Evolutionary conservation across 2,329 filamentous ascomycete genomes (phyloP), one percentile per base, ranked within the genome.

Genomic region (Macroventuria anomochaeta): DNA sequence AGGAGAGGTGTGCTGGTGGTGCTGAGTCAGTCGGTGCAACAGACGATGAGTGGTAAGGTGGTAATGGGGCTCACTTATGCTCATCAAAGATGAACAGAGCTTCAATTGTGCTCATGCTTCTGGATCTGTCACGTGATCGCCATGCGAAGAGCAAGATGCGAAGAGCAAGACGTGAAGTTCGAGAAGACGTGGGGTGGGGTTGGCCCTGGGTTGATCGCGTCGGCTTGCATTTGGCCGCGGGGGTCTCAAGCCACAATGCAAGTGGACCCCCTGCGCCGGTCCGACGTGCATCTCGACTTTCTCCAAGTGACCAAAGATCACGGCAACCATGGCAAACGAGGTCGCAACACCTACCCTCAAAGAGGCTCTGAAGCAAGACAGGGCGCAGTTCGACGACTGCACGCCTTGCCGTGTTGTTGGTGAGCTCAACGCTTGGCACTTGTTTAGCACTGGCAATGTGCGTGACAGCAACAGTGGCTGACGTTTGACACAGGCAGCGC

Each of bases 61-160:
- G n/a, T 11, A 3, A 7, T 13, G n/a, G 10, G 11, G 23, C 64
- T 83, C 80, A 96, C 93, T 93, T 91, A 78, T 93, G 87, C 81
- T 97, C 93, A 84, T 97, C 93, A 77, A 90, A 97, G 74, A 99
- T 92, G 81, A 97, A 93, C 70, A 99, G 83, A 73, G 93, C 95
- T 81, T 97, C 93, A 72, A 99, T 90, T 72, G 90, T 86, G 79
- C 91, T 77, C 79, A 82, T 82, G 5, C 52, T 46, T 76, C 55
- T 33, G 18, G 20, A 13, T 37, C 28, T 50, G 54, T 60, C 49
- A 53, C 53, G 53, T 53, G 36, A 26, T 37, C 53, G 58, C 59
- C 61, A 69, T 65, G 55, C 41, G 52, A 39, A 57, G 40, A 13
- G 13, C 33, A 21, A 6, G 26, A 7, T 5, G n/a, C n/a, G 29